A percentile compares a stretch with the other conserved stretches of the same genome.
Evolutionary conservation across 2,329 filamentous ascomycete species (phyloP).

Genomic region (Trichoderma sp.): DNA sequence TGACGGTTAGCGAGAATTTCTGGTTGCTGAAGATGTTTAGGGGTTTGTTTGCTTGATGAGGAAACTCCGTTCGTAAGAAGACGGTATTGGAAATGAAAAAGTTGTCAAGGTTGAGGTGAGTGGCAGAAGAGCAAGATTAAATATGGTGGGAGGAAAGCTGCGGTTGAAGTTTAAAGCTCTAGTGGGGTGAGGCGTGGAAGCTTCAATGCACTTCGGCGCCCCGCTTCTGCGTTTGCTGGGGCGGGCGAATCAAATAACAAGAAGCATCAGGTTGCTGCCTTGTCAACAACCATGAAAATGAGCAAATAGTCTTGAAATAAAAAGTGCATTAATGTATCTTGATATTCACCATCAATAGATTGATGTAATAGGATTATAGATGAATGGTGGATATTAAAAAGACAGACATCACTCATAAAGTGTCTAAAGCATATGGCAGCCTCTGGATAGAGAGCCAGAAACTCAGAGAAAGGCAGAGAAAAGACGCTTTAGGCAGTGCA

Average conservation of each 20-base stretch:
- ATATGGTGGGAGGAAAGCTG: not conserved
- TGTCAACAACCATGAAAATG: not conserved
- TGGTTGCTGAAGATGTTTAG: not conserved
- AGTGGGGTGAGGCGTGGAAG: constrained; percentile 25
- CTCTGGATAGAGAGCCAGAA: not conserved
- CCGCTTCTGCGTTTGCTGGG: not conserved
- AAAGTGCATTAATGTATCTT: not conserved
- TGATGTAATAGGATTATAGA: not conserved
- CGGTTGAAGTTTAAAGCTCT: constrained; percentile 34
- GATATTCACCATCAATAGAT: fast-evolving
- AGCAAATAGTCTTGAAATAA: no score
- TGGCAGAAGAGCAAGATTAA: not conserved
- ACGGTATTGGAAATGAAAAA: not conserved
- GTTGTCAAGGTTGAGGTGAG: not conserved
- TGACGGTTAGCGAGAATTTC: not conserved
- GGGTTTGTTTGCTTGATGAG: not conserved
- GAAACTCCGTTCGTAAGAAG: not conserved
- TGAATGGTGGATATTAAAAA: no score
- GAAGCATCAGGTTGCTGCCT: not conserved
- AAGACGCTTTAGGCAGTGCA: not conserved
- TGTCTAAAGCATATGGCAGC: not conserved
- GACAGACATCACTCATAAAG: no score
- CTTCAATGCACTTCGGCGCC: not conserved
- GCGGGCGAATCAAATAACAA: not conserved
- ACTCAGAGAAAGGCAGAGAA: not conserved